Conservation (phyloP, 495 filamentous ascomycete genomes). For the Aspergillus affinis region DNA sequence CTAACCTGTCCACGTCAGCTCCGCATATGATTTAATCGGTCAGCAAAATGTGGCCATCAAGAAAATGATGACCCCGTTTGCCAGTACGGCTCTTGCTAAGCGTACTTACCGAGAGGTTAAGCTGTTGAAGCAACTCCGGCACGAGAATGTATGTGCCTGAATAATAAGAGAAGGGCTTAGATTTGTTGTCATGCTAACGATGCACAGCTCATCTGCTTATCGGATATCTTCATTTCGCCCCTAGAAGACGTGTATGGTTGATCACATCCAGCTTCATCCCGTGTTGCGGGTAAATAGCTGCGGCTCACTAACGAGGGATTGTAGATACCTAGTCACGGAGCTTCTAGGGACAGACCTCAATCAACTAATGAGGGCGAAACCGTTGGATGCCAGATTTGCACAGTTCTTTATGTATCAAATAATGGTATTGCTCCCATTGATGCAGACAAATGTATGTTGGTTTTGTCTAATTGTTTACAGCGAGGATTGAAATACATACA, state of each 20-base stretch:
- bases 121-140: conserved; percentile 90
- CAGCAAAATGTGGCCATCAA: conserved; percentile 93
- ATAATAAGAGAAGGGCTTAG: conserved; percentile 2
- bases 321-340: conserved; percentile 95
- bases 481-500: conserved; percentile 98
- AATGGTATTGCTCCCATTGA: conserved; percentile 55
- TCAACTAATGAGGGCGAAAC: conserved; percentile 87
- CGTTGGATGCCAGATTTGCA: conserved; percentile 97
- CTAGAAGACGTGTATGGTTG: conserved; percentile 88
- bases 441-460: background rate
- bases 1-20: conserved; percentile 51
- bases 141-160: conserved; percentile 75
- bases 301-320: conserved; percentile 15
- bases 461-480: conserved; percentile 49
- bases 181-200: conserved; percentile 14
- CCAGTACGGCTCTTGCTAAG: conserved; percentile 92
- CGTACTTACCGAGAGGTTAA: conserved; percentile 96
- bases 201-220: conserved; percentile 85
- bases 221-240: conserved; percentile 98
- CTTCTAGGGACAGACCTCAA: conserved; percentile 95
- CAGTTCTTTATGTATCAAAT: conserved; percentile 99
- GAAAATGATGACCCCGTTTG: conserved; percentile 99
- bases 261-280: background rate
- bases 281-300: background rate
- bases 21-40: conserved; percentile 94